Percentiles rank a stretch among this genome's conserved stretches.
These are phyloP conservation scores for Penicillium ochrochloron DNA, from an alignment of 495 filamentous ascomycete genomes.

Conservation along the genomic window DNA sequence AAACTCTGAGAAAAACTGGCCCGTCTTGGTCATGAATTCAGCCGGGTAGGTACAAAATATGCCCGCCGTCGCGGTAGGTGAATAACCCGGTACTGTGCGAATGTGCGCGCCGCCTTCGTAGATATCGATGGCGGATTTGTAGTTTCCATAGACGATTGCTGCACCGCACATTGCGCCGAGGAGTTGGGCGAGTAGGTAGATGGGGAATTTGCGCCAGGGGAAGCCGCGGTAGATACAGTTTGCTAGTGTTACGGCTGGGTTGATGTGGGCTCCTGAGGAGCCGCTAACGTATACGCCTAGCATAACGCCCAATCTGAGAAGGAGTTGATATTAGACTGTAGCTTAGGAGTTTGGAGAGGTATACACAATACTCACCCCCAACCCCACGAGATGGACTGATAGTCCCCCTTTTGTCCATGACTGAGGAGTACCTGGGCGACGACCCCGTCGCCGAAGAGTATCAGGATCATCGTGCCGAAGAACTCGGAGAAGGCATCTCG, in stretches of 20 bases:
- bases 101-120: slow-evolving; percentile 59
- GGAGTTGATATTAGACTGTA: slow-evolving; percentile 14
- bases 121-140: slow-evolving; percentile 56
- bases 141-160: slow-evolving; percentile 61
- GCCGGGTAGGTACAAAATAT: slow-evolving; percentile 72
- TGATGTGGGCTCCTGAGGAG: slow-evolving; percentile 64
- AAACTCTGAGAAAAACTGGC: slow-evolving; percentile 68
- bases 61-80: slow-evolving; percentile 60
- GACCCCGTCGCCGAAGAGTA: slow-evolving; percentile 66
- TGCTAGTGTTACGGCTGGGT: slow-evolving; percentile 67
- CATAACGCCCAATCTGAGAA: slow-evolving; percentile 59
- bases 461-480: slow-evolving; percentile 64
- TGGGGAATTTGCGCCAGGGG: slow-evolving; percentile 63
- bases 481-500: slow-evolving; percentile 66
- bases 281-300: slow-evolving; percentile 67
- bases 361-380: slow-evolving; percentile 55
- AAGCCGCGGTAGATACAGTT: slow-evolving; percentile 65
- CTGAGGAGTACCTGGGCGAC: slow-evolving; percentile 65
- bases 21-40: slow-evolving; percentile 60
- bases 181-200: slow-evolving; percentile 58
- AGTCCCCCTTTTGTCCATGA: slow-evolving; percentile 53
- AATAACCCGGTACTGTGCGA: slow-evolving; percentile 61
- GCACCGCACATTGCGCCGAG: slow-evolving; percentile 60
- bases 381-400: slow-evolving; percentile 66
- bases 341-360: neutral